These are phyloP conservation scores for Yamadazyma pseudoaaseri DNA, from an alignment of 1,139 yeast species.

Conservation along the genomic window DNA sequence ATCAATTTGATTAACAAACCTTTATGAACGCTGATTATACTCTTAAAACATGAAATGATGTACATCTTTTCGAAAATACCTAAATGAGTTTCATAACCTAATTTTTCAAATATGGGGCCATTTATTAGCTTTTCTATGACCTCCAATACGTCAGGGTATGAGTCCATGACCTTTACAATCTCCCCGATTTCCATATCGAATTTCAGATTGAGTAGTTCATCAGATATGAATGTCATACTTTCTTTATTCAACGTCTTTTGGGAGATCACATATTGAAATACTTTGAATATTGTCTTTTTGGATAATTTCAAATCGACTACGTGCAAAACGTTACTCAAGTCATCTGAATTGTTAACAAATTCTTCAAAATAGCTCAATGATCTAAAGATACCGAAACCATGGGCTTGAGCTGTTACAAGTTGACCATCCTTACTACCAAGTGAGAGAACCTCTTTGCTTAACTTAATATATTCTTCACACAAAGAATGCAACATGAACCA, in stretches of 20 bases:
- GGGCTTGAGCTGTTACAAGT: conserved; percentile 25
- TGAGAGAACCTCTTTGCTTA: conserved; percentile 51
- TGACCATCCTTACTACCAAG: conserved; percentile 12
- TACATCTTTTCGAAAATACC: conserved; percentile 5
- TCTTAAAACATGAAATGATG: conserved; percentile 9
- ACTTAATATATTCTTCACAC: conserved; percentile 64
- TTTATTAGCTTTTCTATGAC: conserved; percentile 21
- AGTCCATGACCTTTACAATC: conserved; percentile 20
- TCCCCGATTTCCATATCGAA: conserved; percentile 7
- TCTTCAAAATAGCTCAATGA: conserved; percentile 34
- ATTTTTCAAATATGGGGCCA: conserved; percentile 7
- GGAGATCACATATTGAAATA: conserved; percentile 12
- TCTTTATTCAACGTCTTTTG: conserved; percentile 3
- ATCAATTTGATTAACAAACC: conserved; percentile 8
- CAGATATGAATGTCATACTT: conserved; percentile 8
- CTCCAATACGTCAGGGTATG: conserved; percentile 14
- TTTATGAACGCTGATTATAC: conserved; percentile 11
- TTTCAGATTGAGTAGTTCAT: conserved; percentile 8
- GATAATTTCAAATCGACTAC: conserved; percentile 18
- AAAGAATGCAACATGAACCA: conserved; percentile 64
- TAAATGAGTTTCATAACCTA: conserved; percentile 7
- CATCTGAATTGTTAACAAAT: conserved; percentile 18
- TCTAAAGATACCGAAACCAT: conserved; percentile 35
- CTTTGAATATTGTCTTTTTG: conserved; percentile 24
- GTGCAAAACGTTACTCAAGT: conserved; percentile 6